Evolutionary conservation across 345 rosid species (phyloP).

Genomic region (Eucalyptus globulus): DNA sequence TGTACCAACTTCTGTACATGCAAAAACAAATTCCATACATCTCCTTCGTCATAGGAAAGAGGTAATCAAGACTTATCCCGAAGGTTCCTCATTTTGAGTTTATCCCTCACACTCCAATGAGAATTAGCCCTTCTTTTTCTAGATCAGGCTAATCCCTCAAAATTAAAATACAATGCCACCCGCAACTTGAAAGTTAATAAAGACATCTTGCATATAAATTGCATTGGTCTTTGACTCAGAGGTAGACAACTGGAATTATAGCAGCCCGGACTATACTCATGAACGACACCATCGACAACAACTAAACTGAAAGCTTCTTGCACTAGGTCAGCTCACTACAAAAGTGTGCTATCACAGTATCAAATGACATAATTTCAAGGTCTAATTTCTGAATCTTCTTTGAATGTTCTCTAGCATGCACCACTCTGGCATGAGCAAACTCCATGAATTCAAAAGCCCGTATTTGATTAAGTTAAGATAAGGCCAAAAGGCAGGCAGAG

Average conservation of each 20-base stretch:
- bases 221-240: neutral
- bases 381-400: neutral
- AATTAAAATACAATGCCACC: neutral
- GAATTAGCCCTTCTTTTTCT: neutral
- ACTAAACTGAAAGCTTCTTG: neutral
- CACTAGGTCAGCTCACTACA: neutral
- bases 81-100: neutral
- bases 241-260: neutral
- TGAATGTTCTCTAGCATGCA: neutral
- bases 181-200: neutral
- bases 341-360: neutral
- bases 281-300: neutral
- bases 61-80: neutral
- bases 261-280: neutral
- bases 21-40: neutral
- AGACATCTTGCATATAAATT: neutral
- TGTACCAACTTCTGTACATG: neutral
- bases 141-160: neutral
- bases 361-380: neutral
- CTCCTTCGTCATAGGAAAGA: neutral
- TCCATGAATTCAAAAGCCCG: neutral
- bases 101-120: neutral
- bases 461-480: neutral
- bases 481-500: neutral
- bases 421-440: neutral